Conservation (phyloP, 495 filamentous ascomycete genomes). For the Elaphomyces granulatus region DNA sequence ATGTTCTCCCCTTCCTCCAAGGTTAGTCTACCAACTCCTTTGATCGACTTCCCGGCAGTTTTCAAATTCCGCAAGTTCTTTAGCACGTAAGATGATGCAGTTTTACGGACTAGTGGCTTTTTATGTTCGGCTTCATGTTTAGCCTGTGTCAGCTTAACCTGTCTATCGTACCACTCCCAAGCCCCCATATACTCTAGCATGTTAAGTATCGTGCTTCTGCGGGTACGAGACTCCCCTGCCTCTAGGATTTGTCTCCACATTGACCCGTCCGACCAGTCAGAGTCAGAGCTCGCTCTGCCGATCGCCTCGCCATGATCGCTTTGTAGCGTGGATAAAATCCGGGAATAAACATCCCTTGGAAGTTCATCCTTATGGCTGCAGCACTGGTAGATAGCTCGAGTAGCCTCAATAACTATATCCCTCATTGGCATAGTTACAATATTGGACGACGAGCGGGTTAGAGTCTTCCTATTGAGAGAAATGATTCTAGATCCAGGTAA, state of each 20-base stretch:
- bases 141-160: neutral
- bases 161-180: constrained; percentile 1
- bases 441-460: neutral
- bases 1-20: neutral
- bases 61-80: neutral
- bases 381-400: neutral
- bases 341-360: neutral
- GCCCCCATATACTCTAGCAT: constrained; percentile 3
- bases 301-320: neutral
- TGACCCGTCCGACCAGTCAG: constrained; percentile 1
- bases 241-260: constrained; percentile 2
- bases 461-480: too few relatives aligned
- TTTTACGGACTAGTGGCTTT: neutral
- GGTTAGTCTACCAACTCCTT: neutral
- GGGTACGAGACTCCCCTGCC: neutral
- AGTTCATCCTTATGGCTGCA: neutral
- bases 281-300: neutral
- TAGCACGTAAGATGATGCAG: neutral
- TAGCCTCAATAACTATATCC: neutral
- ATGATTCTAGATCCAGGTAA: too few relatives aligned
- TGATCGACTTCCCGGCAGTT: neutral
- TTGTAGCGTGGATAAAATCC: neutral
- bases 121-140: neutral
- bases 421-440: neutral
- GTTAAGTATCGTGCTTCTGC: neutral